Conservation (phyloP, 768 basidiomycete genomes). For the Gautieria morchelliformis region DNA sequence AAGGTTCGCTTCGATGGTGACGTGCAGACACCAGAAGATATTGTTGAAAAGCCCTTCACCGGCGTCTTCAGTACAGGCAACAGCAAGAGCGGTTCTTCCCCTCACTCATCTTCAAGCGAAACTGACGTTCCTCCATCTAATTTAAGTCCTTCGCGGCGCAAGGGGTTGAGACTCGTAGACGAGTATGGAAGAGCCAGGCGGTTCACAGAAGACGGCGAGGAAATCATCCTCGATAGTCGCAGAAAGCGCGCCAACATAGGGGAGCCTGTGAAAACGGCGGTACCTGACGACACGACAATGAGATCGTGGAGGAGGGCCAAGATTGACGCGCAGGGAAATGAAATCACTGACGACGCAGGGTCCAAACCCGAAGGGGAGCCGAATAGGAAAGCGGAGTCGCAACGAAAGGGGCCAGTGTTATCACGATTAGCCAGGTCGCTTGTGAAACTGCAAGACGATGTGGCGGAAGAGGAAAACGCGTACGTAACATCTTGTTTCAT, state of each 20-base stretch:
- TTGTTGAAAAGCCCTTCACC: not conserved
- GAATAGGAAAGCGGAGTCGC: not conserved
- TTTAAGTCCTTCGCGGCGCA: not conserved
- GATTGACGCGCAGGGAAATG: constrained; percentile 62
- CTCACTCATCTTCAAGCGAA: not conserved
- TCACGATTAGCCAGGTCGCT: constrained; percentile 49
- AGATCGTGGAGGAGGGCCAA: constrained; percentile 38
- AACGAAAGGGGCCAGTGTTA: constrained; percentile 36
- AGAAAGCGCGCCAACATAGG: not conserved
- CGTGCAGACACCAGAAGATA: constrained; percentile 6
- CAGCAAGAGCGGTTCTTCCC: no score
- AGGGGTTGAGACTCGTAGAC: constrained; percentile 5
- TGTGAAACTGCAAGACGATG: constrained; percentile 41
- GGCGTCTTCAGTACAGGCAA: not conserved
- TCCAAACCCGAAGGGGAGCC: not conserved
- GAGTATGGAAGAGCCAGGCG: constrained; percentile 7
- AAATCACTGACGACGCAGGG: constrained; percentile 20
- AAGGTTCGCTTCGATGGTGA: constrained; percentile 66
- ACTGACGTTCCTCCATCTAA: not conserved
- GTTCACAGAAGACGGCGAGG: constrained; percentile 8
- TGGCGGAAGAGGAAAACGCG: constrained; percentile 53
- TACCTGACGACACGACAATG: constrained; percentile 6
- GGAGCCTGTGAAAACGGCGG: not conserved
- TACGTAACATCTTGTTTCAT: constrained; percentile 3
- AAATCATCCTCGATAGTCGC: not conserved